Conservation (phyloP, 371 early-diverging fungal species). For the Entomophthora muscae region DNA sequence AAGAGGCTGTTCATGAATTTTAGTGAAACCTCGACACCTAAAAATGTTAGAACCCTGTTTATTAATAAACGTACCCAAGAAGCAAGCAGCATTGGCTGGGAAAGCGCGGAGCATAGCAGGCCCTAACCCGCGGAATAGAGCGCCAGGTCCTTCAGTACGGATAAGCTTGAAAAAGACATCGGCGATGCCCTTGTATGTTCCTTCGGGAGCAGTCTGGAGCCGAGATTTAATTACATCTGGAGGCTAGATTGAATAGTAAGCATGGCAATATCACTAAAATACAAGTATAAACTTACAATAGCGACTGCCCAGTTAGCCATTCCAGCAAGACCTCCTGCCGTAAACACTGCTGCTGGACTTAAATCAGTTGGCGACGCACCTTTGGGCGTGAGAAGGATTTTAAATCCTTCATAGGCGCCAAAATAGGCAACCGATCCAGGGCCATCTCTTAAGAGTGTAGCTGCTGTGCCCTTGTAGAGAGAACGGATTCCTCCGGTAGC, state of each 20-base stretch:
- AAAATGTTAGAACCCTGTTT: neutral
- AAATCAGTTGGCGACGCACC: slow-evolving; percentile 49
- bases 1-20: slow-evolving; percentile 9
- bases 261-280: neutral
- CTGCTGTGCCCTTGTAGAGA: slow-evolving; percentile 85
- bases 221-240: slow-evolving; percentile 96
- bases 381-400: slow-evolving; percentile 55
- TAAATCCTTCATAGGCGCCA: slow-evolving; percentile 84
- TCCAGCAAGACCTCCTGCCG: slow-evolving; percentile 77
- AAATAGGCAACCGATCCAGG: slow-evolving; percentile 96
- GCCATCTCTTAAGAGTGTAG: slow-evolving; percentile 82
- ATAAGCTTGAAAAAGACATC: slow-evolving; percentile 72
- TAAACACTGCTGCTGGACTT: slow-evolving; percentile 61
- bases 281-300: slow-evolving; percentile 11
- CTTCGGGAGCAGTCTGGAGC: slow-evolving; percentile 90
- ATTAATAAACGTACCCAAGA: slow-evolving; percentile 10
- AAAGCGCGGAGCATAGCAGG: slow-evolving; percentile 90
- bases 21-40: slow-evolving; percentile 12
- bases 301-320: slow-evolving; percentile 34
- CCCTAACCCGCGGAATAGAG: slow-evolving; percentile 91
- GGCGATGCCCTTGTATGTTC: slow-evolving; percentile 69
- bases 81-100: slow-evolving; percentile 75
- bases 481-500: slow-evolving; percentile 62
- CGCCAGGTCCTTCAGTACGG: slow-evolving; percentile 73
- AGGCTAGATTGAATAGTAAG: slow-evolving; percentile 39